A percentile compares a stretch with the other conserved stretches of the same genome.
Evolutionary conservation across 2,329 filamentous ascomycete genomes (phyloP).

Genomic region (Verticillium zaregamsianum): DNA sequence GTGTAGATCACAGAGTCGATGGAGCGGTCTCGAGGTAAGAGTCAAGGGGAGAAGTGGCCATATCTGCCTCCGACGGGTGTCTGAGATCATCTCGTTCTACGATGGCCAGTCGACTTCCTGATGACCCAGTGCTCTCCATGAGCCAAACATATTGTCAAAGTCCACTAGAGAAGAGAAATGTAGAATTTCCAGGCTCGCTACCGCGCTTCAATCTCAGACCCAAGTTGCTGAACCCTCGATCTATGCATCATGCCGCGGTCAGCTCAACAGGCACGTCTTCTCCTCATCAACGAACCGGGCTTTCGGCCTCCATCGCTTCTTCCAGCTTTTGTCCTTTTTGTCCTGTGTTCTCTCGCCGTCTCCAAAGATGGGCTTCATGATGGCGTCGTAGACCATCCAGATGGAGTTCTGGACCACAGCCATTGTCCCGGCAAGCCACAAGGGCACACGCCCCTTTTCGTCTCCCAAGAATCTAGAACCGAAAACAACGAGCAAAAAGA

Average conservation of each 20-base stretch:
- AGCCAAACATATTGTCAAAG: background rate
- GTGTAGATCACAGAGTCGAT: too few species aligned
- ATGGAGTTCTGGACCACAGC: conserved; percentile 38
- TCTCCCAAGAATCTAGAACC: conserved; percentile 51
- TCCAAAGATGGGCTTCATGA: conserved; percentile 64
- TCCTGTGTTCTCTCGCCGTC: conserved; percentile 71
- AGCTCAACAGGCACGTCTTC: background rate
- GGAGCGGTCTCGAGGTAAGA: too few species aligned
- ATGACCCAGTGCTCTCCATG: too few species aligned
- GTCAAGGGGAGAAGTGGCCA: too few species aligned
- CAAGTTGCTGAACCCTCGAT: background rate
- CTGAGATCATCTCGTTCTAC: too few species aligned
- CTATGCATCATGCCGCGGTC: background rate
- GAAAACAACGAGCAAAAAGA: conserved; percentile 27
- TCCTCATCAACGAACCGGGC: conserved; percentile 2
- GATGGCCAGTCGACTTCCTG: too few species aligned
- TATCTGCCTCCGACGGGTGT: too few species aligned
- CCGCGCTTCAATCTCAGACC: background rate
- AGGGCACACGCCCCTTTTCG: conserved; percentile 62
- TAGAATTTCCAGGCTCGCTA: background rate
- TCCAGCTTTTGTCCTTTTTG: conserved; percentile 11
- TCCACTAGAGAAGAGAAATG: background rate
- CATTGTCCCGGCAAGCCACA: conserved; percentile 62
- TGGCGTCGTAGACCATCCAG: conserved; percentile 41
- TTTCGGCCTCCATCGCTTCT: conserved; percentile 3